Conservation (phyloP, 2,329 filamentous ascomycete species). For the Lachnellula occidentalis region DNA sequence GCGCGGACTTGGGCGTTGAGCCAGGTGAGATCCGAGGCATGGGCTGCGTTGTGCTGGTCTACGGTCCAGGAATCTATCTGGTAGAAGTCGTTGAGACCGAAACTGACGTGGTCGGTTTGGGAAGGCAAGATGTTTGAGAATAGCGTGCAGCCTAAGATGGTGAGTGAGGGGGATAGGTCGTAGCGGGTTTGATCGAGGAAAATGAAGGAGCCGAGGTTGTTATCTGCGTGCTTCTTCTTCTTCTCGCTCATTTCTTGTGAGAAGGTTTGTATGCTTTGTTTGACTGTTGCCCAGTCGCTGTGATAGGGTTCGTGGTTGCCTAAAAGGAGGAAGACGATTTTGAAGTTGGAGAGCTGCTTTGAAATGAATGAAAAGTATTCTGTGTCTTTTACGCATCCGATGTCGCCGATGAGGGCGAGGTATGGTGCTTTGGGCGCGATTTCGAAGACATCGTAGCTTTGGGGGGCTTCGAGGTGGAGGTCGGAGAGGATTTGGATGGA, state of each 20-base stretch:
- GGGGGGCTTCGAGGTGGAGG: constrained; percentile 41
- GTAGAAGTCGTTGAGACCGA: constrained; percentile 10
- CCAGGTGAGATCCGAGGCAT: constrained; percentile 32
- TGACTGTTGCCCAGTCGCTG: constrained; percentile 28
- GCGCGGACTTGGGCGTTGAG: constrained; percentile 34
- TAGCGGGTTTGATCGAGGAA: constrained; percentile 36
- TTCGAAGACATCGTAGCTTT: constrained; percentile 36
- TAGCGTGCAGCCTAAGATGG: constrained; percentile 42
- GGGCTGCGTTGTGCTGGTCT: constrained; percentile 5
- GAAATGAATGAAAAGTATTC: constrained; percentile 36
- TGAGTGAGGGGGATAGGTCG: constrained; percentile 33
- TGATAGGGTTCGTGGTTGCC: constrained; percentile 45
- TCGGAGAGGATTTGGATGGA: constrained; percentile 27
- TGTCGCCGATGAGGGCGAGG: constrained; percentile 44
- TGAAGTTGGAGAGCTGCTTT: constrained; percentile 37
- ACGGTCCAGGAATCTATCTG: constrained; percentile 8
- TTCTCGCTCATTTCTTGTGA: constrained; percentile 5
- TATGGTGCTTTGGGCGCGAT: constrained; percentile 37
- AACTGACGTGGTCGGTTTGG: constrained; percentile 23
- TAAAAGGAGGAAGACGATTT: constrained; percentile 38
- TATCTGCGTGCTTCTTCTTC: neutral
- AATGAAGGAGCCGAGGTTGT: constrained; percentile 28
- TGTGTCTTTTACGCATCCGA: constrained; percentile 30
- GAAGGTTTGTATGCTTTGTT: constrained; percentile 4
- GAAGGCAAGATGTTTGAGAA: constrained; percentile 41